A percentile compares a stretch with the other conserved stretches of the same genome.
These are phyloP conservation scores for Eutreptiella sp. DNA, from an alignment of 208 protist genomes.

Conservation along the genomic window DNA sequence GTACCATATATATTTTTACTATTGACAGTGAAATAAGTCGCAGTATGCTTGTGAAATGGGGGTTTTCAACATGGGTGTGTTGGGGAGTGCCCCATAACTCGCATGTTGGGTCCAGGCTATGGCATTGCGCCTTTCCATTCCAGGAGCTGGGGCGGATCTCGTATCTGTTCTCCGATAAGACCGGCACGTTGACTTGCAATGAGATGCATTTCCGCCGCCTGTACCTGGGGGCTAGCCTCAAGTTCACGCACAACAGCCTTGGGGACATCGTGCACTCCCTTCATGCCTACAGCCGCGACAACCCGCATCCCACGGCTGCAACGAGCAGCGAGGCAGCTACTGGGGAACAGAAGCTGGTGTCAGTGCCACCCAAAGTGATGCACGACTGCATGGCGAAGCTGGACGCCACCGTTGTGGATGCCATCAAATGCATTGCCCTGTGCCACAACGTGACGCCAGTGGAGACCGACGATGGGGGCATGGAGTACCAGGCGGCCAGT, in stretches of 20 bases:
- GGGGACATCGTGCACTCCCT: conserved; percentile 43
- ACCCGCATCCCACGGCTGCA: too few species aligned
- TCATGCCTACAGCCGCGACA: conserved; percentile 27
- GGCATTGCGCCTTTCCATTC: too few species aligned
- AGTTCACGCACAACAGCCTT: conserved; percentile 47
- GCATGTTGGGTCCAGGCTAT: too few species aligned
- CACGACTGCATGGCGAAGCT: too few species aligned
- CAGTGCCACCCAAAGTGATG: too few species aligned
- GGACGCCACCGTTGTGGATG: conserved; percentile 51
- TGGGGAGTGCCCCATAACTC: too few species aligned
- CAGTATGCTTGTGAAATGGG: too few species aligned
- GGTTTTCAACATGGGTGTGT: too few species aligned
- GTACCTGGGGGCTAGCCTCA: conserved; percentile 44
- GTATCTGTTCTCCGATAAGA: conserved; percentile 97
- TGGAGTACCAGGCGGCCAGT: conserved; percentile 76
- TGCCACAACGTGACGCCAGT: conserved; percentile 96
- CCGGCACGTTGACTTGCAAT: conserved; percentile 97
- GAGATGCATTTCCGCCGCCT: conserved; percentile 75
- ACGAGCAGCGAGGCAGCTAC: too few species aligned
- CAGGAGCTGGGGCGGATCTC: conserved; percentile 94
- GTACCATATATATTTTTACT: too few species aligned
- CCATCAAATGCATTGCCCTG: conserved; percentile 74
- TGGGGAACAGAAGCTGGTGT: too few species aligned
- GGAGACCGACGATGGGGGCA: conserved; percentile 38
- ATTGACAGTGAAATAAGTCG: too few species aligned